These are phyloP conservation scores for Prototheca wickerhamii DNA, from an alignment of 163 green algal genomes.

Conservation along the genomic window DNA sequence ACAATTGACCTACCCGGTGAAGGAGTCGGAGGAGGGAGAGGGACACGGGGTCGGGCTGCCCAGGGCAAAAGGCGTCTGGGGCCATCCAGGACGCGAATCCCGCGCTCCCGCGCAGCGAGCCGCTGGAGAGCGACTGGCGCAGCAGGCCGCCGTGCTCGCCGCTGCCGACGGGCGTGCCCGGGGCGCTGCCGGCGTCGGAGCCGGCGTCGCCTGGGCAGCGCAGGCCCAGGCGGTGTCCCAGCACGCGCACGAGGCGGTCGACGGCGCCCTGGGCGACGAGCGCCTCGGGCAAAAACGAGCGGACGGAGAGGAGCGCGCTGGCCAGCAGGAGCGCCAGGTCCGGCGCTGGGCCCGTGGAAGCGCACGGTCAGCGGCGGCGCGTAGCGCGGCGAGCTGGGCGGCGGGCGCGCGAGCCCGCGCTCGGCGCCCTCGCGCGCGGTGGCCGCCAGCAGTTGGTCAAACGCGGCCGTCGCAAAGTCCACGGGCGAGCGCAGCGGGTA, in stretches of 20 bases:
- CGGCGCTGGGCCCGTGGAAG: not conserved
- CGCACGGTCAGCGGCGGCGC: not conserved
- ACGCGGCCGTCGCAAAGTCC: slow-evolving; percentile 46
- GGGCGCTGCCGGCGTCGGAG: slow-evolving; percentile 49
- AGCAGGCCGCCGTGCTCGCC: not conserved
- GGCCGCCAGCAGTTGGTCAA: slow-evolving; percentile 23
- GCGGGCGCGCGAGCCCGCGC: not conserved
- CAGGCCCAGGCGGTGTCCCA: slow-evolving; percentile 21
- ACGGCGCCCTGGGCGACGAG: slow-evolving; percentile 52
- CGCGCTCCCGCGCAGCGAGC: slow-evolving; percentile 14
- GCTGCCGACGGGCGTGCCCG: slow-evolving; percentile 53
- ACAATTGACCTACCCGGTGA: slow-evolving; percentile 21
- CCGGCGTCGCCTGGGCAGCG: too few species aligned
- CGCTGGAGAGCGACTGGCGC: not conserved
- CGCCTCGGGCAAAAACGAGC: slow-evolving; percentile 52
- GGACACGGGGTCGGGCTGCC: not conserved
- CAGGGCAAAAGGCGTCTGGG: not conserved
- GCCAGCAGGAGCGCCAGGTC: slow-evolving; percentile 39
- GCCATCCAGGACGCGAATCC: not conserved
- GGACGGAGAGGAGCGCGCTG: slow-evolving; percentile 50
- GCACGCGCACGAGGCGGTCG: slow-evolving; percentile 35
- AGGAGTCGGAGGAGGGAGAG: slow-evolving; percentile 36
- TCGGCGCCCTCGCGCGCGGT: not conserved
- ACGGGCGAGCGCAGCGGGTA: slow-evolving; percentile 49
- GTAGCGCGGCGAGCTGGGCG: slow-evolving; percentile 3